Base-by-base conservation (phyloP, 2,329 filamentous ascomycete species). In the Eutypella sp. region DNA sequence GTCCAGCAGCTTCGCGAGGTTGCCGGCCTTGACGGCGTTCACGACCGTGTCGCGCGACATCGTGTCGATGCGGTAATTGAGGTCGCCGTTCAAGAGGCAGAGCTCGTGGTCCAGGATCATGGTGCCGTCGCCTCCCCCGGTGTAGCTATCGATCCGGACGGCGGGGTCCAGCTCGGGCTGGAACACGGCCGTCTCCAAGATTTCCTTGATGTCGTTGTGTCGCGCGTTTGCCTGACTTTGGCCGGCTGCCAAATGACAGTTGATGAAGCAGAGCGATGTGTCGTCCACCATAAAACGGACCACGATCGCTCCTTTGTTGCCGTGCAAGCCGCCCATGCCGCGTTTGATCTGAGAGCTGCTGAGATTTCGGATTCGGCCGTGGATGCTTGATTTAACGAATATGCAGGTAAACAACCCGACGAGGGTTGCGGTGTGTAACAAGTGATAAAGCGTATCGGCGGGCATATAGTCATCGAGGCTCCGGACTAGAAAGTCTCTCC, bases 1-100 rank as follows among this genome's bases (percentile, higher is more conserved):
- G 47, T 97, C 92, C 0, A 99, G 82, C 2, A 99, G 78, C 62
- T 96, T 95, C 23, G 75, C 61, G 3, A 97, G 75, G 55, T 97
- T 95, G 51, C 85, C 84, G 36, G 85, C 77, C 52, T 87, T 85
- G 42, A 97, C 81, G 2, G 89, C 90, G 48, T 84, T 85, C 45
- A 97, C 86, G 3, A 99, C 92, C 0, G 88, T 90, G 59, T 97
- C 89, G 41, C 93, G 87, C 16, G 89, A 89, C 81, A 97, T 96
- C 20, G 91, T 90, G 65, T 99, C 93, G 59, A 99, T 97, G 50
- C 93, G 90, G 66, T 99, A 99, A 68, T 99, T 99, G 41, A 99
- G 76, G 64, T 99, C 93, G 23, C 93, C 93, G 58, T 97, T 97
- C 36, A 97, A 70, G 40, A 99, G 82, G 65, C 92, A 96, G n/a